Conservation (phyloP, 2,329 filamentous ascomycete species). For the Grosmannia clavigera region DNA sequence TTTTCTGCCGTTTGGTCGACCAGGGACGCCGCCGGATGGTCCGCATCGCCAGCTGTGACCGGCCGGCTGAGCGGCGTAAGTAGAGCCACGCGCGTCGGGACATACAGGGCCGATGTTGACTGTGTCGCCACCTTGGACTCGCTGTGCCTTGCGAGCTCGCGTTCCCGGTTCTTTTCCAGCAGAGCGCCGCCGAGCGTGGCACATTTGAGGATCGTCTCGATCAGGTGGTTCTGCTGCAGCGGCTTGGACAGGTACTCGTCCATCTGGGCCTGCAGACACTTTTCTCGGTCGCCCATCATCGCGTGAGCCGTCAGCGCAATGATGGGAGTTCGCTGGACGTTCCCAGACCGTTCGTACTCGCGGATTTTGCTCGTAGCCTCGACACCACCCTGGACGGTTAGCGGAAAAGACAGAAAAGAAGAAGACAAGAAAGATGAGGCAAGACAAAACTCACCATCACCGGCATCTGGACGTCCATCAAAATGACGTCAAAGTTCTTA, state of each 20-base stretch:
- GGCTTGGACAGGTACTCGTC: slow-evolving; percentile 91
- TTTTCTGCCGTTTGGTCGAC: neutral
- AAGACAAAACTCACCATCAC: slow-evolving; percentile 61
- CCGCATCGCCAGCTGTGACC: neutral
- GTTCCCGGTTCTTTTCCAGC: slow-evolving; percentile 61
- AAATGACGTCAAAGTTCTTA: slow-evolving; percentile 87
- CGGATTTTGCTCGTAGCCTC: slow-evolving; percentile 95
- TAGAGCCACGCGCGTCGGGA: slow-evolving; percentile 29
- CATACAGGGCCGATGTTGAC: slow-evolving; percentile 4
- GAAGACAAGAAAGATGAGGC: slow-evolving; percentile 20
- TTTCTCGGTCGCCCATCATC: slow-evolving; percentile 96
- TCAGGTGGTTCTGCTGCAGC: slow-evolving; percentile 17
- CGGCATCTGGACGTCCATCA: slow-evolving; percentile 99
- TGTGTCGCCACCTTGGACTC: slow-evolving; percentile 17
- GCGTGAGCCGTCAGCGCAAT: slow-evolving; percentile 95
- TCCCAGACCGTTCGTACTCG: slow-evolving; percentile 78
- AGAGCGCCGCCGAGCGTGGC: slow-evolving; percentile 79
- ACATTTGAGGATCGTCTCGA: slow-evolving; percentile 66
- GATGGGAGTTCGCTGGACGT: slow-evolving; percentile 76
- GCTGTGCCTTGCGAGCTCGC: slow-evolving; percentile 32
- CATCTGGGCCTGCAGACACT: slow-evolving; percentile 98
- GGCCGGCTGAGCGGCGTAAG: neutral
- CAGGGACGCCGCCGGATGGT: neutral
- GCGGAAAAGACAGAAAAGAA: slow-evolving; percentile 11
- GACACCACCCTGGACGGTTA: slow-evolving; percentile 65